phyloP scores from a whole-genome alignment of 345 rosid genomes.

The Gossypium thurberi region DNA sequence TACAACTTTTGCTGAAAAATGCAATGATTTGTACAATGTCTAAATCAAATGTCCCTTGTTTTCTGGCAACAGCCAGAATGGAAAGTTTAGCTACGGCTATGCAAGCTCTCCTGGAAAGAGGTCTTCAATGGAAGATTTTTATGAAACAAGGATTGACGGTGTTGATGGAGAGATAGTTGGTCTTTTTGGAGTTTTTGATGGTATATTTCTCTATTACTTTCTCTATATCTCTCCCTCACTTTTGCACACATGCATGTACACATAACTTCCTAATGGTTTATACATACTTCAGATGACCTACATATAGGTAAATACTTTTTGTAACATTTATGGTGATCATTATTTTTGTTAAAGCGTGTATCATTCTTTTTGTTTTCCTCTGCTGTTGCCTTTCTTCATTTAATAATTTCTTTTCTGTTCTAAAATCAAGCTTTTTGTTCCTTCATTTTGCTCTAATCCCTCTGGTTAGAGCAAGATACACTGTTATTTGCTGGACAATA shows the following conservation, averaged over 20 bases:
- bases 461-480: neutral
- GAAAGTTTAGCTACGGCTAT: constrained; percentile 95
- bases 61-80: constrained; percentile 60
- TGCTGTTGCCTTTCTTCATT: neutral
- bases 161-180: constrained; percentile 93
- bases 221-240: neutral
- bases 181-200: constrained; percentile 98
- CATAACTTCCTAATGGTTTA: neutral
- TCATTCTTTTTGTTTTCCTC: neutral
- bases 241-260: neutral
- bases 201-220: constrained; percentile 32
- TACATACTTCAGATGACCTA: neutral
- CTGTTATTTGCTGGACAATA: neutral
- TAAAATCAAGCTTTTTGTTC: neutral
- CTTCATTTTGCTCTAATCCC: neutral
- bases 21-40: neutral
- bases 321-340: neutral
- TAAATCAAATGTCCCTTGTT: constrained; percentile 15
- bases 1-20: neutral
- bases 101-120: constrained; percentile 97
- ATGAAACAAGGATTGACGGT: constrained; percentile 90
- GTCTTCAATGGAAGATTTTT: constrained; percentile 97
- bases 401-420: neutral
- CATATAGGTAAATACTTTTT: neutral
- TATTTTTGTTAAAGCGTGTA: neutral